Percentiles rank a stretch among this genome's conserved stretches.
Conservation (phyloP, 805 yeast species). For the Limtongia smithiae region DNA sequence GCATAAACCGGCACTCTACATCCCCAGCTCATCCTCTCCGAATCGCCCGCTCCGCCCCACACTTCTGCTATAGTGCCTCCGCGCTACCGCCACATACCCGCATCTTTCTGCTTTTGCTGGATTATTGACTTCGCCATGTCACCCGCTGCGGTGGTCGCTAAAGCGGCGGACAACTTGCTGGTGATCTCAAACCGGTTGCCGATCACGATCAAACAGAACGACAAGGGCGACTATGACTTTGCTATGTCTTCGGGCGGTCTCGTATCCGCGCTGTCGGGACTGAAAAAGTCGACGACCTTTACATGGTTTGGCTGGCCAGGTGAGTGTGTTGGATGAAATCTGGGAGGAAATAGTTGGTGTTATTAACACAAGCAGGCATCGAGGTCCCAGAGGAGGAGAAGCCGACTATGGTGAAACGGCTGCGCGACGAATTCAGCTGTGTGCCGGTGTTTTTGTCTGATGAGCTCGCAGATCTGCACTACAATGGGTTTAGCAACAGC, state of each 20-base stretch:
- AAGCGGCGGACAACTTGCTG: conserved; percentile 52
- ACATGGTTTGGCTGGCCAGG: conserved; percentile 99
- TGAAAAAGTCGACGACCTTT: conserved; percentile 75
- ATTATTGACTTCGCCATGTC: too few relatives aligned
- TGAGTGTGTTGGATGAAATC: too few relatives aligned
- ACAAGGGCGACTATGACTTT: conserved; percentile 67
- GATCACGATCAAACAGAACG: conserved; percentile 73
- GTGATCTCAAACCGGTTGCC: conserved; percentile 96
- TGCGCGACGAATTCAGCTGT: conserved; percentile 76
- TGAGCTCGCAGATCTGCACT: conserved; percentile 89
- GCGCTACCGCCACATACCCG: too few relatives aligned
- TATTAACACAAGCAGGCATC: too few relatives aligned
- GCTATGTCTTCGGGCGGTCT: conserved; percentile 96
- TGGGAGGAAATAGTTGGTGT: too few relatives aligned
- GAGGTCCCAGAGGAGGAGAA: conserved; percentile 79
- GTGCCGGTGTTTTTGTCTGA: conserved; percentile 86
- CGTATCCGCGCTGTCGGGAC: conserved; percentile 91
- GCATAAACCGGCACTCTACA: too few relatives aligned
- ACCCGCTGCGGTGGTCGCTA: too few relatives aligned
- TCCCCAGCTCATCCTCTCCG: too few relatives aligned
- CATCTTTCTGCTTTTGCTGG: too few relatives aligned
- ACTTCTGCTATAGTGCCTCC: too few relatives aligned
- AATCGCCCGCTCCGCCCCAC: too few relatives aligned
- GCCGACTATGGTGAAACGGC: conserved; percentile 61
- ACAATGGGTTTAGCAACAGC: conserved; percentile 92